Base-by-base conservation (phyloP, 2,329 filamentous ascomycete genomes). In the Emmonsia crescens region DNA sequence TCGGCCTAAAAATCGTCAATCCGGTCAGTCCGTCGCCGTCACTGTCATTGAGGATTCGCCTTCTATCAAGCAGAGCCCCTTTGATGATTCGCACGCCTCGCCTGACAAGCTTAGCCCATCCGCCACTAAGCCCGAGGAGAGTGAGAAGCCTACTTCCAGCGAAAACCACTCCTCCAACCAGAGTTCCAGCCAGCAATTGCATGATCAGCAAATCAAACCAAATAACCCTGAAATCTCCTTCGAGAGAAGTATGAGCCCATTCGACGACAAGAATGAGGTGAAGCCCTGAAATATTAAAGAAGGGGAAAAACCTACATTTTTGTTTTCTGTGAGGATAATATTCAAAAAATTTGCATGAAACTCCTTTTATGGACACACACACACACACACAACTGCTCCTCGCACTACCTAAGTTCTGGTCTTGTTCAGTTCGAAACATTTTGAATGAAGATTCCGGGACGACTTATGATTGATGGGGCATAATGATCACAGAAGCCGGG, bases 261-360 rank as follows among this genome's bases (percentile, higher is more conserved):
- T 78, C 64, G 77, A 75, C 19, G 76, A 78, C 63, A 71, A 70
- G 21, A 75, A 78, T 65, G 76, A 78, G 67, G 70, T 78, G 51
- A 72, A 73, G 48, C 59, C 57, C 8, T 60, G 57, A 46, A 33
- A n/a, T n/a, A n/a, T n/a, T n/a, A 3, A 19, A 31, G 16, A 14
- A 33, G 5, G 10, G 5, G 3, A 16, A 3, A 49, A 27, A 19
- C n/a, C n/a, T n/a, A n/a, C n/a, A n/a, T n/a, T 29, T 52, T n/a
- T 52, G 27, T 52, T 48, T 52, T 29, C 29, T 9, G 14, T 14
- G 49, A 33, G 8, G 29, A 4, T 4, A 14, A 44, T 21, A n/a
- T 16, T 31, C n/a, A 19, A 58, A 61, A 48, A 14, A 42, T 56
- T 52, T n/a, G 31, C 31, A 59, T 27, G n/a, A 31, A 16, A 5